These are phyloP conservation scores for Sherardia arvensis DNA, from an alignment of 257 asterid genomes.

Conservation along the genomic window DNA sequence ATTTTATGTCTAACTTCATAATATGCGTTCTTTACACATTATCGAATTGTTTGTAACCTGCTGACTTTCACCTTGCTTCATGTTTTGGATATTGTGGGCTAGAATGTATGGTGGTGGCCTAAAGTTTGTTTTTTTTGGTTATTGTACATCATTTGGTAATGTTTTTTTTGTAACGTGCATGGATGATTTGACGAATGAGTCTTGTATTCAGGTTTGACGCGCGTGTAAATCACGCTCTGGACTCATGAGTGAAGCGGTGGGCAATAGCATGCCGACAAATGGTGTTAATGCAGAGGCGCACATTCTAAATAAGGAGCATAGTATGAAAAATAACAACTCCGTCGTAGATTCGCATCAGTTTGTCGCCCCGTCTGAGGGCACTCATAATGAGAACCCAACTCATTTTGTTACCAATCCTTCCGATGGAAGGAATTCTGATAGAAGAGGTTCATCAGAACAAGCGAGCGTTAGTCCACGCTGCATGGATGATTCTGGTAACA, in stretches of 20 bases:
- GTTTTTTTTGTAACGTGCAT: neutral
- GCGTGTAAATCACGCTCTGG: constrained; percentile 17
- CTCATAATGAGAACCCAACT: constrained; percentile 28
- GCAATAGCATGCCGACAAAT: constrained; percentile 22
- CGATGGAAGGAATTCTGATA: constrained; percentile 46
- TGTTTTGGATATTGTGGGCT: neutral
- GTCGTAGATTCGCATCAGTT: constrained; percentile 52
- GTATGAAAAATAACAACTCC: constrained; percentile 48
- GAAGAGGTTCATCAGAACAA: constrained; percentile 76
- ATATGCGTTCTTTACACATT: neutral
- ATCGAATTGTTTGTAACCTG: neutral
- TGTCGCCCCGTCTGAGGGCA: constrained; percentile 46
- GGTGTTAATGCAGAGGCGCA: constrained; percentile 29
- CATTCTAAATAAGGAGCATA: constrained; percentile 41
- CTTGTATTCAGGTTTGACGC: constrained; percentile 1
- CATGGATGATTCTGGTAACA: constrained; percentile 51
- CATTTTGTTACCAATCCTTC: constrained; percentile 32
- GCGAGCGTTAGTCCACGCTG: constrained; percentile 83
- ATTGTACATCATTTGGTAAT: neutral
- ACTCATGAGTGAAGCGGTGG: constrained; percentile 28
- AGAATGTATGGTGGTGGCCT: neutral
- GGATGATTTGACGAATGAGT: neutral
- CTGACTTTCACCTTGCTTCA: neutral
- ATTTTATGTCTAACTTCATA: neutral
- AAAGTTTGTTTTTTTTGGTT: too few species aligned